Base-by-base conservation (phyloP, 1,284 basidiomycete genomes). In the Marasmius fiardii region DNA sequence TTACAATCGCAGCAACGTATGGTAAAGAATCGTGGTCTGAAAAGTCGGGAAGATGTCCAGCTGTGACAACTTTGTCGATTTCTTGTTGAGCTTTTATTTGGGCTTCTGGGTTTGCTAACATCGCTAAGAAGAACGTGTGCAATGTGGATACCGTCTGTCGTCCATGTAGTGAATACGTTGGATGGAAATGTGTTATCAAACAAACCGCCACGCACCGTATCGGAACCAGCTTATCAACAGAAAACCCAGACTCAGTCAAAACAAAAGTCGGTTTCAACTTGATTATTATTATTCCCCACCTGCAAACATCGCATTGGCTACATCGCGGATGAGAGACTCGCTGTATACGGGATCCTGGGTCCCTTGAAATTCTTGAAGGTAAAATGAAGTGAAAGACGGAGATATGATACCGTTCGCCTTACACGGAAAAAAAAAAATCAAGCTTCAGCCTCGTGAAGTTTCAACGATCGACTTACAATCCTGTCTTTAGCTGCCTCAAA, bases 101-200 rank as follows among this genome's bases (percentile, higher is more conserved):
- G 1, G 55, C 51, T 1, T 51, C 58, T 12, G 55, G 57, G 35
- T 61, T 58, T 6, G 43, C 49, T n/a, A 57, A 12, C 52, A 58
- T 58, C 18, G 52, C 55, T 24, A 56, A 56, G 48, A 54, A 43
- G 35, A 64, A 61, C 23, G 51, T 61, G n/a, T 39, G 26, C 33
- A 64, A 49, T 8, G 54, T 60, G 7, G 56, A 59, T 0, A 60
- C 54, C 11, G 52, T 59, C 18, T 43, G 24, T 5, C 8, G 18
- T 5, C 28, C 28, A 31, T 4, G 28, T n/a, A n/a, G n/a, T n/a
- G n/a, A 10, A 31, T 10, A 31, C 28, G 28, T 31, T 31, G 5
- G 28, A 31, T 31, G 4, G 28, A n/a, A n/a, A n/a, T n/a, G n/a
- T 2, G 21, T 21, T 24, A 21, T 6, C 12, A 26, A 47, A 26